A percentile compares a stretch with the other conserved stretches of the same genome.
These are phyloP conservation scores for Microstegium vimineum DNA, from an alignment of 176 grass and related monocot genomes.

Conservation along the genomic window DNA sequence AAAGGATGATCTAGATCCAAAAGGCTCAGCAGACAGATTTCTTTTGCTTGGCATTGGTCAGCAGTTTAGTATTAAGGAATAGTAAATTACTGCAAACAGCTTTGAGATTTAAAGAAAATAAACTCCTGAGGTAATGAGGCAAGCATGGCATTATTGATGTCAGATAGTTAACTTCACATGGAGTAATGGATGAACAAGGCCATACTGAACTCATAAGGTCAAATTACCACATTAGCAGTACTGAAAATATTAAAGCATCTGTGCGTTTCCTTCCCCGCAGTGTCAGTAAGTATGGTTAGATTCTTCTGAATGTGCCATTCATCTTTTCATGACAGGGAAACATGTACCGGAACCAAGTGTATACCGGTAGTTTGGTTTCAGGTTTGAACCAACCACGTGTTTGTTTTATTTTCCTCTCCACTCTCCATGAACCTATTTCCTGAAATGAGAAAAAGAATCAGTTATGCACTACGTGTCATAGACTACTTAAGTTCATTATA, in stretches of 20 bases:
- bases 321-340: conserved; percentile 1
- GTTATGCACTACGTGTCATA: not conserved
- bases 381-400: conserved; percentile 12
- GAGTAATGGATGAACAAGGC: not conserved
- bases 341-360: not conserved
- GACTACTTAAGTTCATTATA: conserved; percentile 14
- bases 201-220: not conserved
- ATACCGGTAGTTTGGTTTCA: conserved; percentile 20
- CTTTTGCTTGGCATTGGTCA: not conserved
- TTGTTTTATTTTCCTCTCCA: conserved; percentile 17
- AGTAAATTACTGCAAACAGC: conserved; percentile 1
- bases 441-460: not conserved
- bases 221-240: not conserved
- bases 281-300: not conserved
- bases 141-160: not conserved
- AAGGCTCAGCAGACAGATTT: not conserved
- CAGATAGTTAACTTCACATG: not conserved
- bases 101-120: conserved; percentile 7
- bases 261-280: not conserved
- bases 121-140: not conserved
- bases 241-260: not conserved
- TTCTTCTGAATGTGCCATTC: not conserved
- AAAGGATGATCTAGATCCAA: conserved; percentile 26
- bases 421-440: conserved; percentile 3
- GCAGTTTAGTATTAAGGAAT: not conserved